Evolutionary conservation across 1,139 yeast genomes (phyloP).

Genomic region (Yamadazyma epiphylla): DNA sequence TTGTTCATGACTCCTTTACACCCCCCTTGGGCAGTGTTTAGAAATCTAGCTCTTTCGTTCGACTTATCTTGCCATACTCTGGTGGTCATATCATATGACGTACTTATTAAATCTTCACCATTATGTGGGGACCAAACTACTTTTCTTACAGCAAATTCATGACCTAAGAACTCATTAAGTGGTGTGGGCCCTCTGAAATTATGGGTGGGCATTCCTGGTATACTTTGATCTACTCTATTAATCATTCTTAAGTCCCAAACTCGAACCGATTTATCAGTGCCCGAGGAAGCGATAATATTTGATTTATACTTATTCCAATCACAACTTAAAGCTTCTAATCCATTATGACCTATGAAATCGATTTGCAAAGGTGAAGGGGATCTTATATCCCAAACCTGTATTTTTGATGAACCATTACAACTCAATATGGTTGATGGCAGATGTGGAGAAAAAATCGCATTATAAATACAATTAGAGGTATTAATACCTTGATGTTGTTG

Average conservation of each 20-base stretch:
- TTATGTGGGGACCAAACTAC: constrained; percentile 89
- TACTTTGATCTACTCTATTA: constrained; percentile 29
- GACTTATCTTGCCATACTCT: constrained; percentile 79
- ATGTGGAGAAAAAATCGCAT: constrained; percentile 84
- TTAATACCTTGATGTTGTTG: constrained; percentile 21
- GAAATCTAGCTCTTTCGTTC: constrained; percentile 47
- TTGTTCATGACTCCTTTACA: constrained; percentile 56
- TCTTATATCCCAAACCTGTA: constrained; percentile 84
- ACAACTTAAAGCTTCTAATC: constrained; percentile 73
- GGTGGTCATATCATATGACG: constrained; percentile 91
- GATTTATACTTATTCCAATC: constrained; percentile 92
- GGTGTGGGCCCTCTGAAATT: constrained; percentile 63
- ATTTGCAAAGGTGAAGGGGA: constrained; percentile 57
- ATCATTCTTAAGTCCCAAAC: constrained; percentile 88
- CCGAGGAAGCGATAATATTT: constrained; percentile 77
- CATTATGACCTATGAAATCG: constrained; percentile 70
- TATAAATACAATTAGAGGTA: constrained; percentile 61
- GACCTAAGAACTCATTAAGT: constrained; percentile 76
- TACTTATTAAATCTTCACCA: constrained; percentile 64
- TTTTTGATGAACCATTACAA: constrained; percentile 75
- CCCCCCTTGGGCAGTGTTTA: constrained; percentile 33
- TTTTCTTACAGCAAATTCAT: constrained; percentile 81
- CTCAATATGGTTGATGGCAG: constrained; percentile 67
- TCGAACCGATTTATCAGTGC: constrained; percentile 80
- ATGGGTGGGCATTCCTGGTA: constrained; percentile 29